A percentile compares a stretch with the other conserved stretches of the same genome.
Evolutionary conservation across 1,284 basidiomycete species (phyloP).

Genomic region (Ceratobasidium sp.): DNA sequence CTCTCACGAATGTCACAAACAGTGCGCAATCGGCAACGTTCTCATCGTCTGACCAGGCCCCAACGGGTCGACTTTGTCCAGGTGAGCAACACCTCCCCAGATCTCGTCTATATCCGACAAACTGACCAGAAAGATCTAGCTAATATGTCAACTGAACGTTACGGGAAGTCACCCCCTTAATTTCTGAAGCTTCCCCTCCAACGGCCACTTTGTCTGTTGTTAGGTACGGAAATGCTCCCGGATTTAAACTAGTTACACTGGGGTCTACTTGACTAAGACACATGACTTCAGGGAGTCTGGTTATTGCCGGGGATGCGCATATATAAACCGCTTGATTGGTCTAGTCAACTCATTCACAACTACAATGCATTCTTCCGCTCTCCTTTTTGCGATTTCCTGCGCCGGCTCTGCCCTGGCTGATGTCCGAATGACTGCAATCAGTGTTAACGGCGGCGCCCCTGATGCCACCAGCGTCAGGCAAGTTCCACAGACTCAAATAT

Average conservation of each 20-base stretch:
- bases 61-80: too few relatives aligned
- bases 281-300: background rate
- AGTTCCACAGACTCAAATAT: background rate
- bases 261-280: background rate
- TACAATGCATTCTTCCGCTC: constrained; percentile 20
- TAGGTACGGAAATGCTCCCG: too few relatives aligned
- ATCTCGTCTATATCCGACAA: too few relatives aligned
- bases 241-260: background rate
- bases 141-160: too few relatives aligned
- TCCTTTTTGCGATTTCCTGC: constrained; percentile 15
- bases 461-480: constrained; percentile 37
- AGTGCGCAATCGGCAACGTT: too few relatives aligned
- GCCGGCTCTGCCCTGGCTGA: constrained; percentile 36
- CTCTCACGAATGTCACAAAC: too few relatives aligned
- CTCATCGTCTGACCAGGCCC: too few relatives aligned
- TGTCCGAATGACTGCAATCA: constrained; percentile 45
- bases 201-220: background rate
- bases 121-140: too few relatives aligned
- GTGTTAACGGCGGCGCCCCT: constrained; percentile 45
- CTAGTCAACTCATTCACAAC: background rate
- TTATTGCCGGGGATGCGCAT: background rate
- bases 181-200: background rate
- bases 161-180: too few relatives aligned
- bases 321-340: background rate
- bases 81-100: too few relatives aligned